Evolutionary conservation across 2,329 filamentous ascomycete species (phyloP).

Genomic region (Exophiala sideris): DNA sequence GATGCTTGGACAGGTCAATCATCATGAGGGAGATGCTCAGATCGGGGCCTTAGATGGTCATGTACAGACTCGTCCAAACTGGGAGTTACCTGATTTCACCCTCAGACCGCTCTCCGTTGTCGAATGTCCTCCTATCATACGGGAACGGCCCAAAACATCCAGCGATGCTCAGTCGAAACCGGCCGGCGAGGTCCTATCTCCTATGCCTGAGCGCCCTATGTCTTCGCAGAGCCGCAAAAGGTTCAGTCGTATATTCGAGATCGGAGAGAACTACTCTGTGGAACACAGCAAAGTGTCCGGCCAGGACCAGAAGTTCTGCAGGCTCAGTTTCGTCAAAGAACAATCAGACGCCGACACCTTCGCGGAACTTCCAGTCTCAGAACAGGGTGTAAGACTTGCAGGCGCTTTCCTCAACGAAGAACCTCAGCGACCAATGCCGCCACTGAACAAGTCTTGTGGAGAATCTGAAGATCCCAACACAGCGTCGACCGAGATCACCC

Average conservation of each 20-base stretch:
- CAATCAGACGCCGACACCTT: constrained; percentile 11
- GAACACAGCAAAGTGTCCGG: constrained; percentile 5
- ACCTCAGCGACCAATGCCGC: too few relatives aligned
- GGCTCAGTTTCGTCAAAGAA: constrained; percentile 19
- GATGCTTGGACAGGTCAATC: constrained; percentile 9
- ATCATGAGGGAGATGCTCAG: neutral
- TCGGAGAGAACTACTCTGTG: constrained; percentile 21
- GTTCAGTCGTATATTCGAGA: constrained; percentile 33
- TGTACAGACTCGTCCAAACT: constrained; percentile 6
- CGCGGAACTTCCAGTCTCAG: neutral
- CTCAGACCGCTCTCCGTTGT: constrained; percentile 25
- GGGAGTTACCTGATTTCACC: constrained; percentile 23
- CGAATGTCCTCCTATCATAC: neutral
- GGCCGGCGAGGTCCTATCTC: constrained; percentile 29
- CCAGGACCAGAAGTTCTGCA: constrained; percentile 12
- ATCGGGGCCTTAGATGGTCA: neutral
- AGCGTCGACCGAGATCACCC: constrained; percentile 14
- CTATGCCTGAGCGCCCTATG: constrained; percentile 31
- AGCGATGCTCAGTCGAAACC: constrained; percentile 19
- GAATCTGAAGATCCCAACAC: neutral
- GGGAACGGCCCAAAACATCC: constrained; percentile 24
- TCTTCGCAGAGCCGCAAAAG: constrained; percentile 30
- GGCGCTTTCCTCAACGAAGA: neutral
- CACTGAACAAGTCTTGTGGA: neutral
- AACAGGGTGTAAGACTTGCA: neutral